Base-by-base conservation (phyloP, 306 rosid genomes). In the Castanea sativa region DNA sequence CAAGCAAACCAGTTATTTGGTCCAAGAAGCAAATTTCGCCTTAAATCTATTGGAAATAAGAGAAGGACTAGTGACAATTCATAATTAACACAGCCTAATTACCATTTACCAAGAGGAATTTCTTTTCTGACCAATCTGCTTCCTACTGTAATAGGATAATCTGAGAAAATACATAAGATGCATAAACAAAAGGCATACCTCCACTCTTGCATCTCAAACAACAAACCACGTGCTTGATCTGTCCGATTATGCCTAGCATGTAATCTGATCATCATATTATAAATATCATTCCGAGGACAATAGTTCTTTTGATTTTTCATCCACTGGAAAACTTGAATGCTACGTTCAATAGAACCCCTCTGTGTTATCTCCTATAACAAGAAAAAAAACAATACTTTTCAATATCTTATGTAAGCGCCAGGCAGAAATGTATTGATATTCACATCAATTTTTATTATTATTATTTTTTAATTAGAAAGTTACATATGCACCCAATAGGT, bases 141-240 rank as follows among this genome's bases (percentile, higher is more conserved):
- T 30, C 35, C 70, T 16, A 30, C n/a, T 32, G 43, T 2, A 41
- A 30, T 64, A 33, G 21, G 14, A 16, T 15, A 55, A 75, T 53
- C 27, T 9, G 38, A 67, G 19, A 16, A 30, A 64, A 77, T 52
- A 53, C 9, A 19, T 25, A 73, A 51, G 67, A 29, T 13, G 12
- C 5, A 32, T 51, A 61, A 59, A 9, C 43, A 25, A 10, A 20
- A 15, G 7, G 5, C 33, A 71, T 82, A 94, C 99, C 97, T 90
- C 95, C 92, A 94, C 55, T 92, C 83, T 80, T 92, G 95, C 99
- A 92, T 94, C 89, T 94, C 99, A 25, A 94, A 92, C 70, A 92
- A 90, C 87, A 94, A 91, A 2, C 99, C 99, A n/a, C 97, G 99
- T 13, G 99, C 99, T 78, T 91, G 92, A 79, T 92, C 97, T 38